Conservation (phyloP, 2,329 filamentous ascomycete genomes). For the Xylariaceae sp. region DNA sequence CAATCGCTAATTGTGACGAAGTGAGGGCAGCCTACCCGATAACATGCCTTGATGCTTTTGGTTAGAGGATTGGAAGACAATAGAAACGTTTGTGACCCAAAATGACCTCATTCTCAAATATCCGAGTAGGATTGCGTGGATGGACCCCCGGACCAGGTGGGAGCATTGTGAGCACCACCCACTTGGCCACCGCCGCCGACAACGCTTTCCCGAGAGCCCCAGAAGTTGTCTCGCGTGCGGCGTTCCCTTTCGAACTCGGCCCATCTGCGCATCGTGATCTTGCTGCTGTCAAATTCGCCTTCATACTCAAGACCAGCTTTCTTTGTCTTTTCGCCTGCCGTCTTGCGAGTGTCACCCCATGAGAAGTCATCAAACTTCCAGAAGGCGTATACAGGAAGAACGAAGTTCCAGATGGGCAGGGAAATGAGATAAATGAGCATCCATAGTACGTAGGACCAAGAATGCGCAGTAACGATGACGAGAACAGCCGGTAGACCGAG, state of each 20-base stretch:
- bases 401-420: slow-evolving; percentile 95
- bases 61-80: neutral
- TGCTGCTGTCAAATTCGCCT: slow-evolving; percentile 95
- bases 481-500: slow-evolving; percentile 89
- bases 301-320: slow-evolving; percentile 84
- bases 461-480: slow-evolving; percentile 90
- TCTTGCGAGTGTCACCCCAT: slow-evolving; percentile 97
- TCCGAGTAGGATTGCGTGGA: slow-evolving; percentile 58
- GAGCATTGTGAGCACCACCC: no score
- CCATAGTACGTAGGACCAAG: slow-evolving; percentile 88
- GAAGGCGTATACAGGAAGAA: slow-evolving; percentile 90
- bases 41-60: no score
- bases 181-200: slow-evolving; percentile 39
- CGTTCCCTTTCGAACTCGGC: slow-evolving; percentile 83
- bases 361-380: slow-evolving; percentile 99
- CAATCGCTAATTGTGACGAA: no score
- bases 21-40: no score
- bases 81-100: neutral
- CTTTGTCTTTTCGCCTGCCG: slow-evolving; percentile 83
- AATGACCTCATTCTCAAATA: slow-evolving; percentile 34
- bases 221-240: slow-evolving; percentile 47
- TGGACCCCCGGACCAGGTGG: slow-evolving; percentile 38
- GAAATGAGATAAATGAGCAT: slow-evolving; percentile 95
- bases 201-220: slow-evolving; percentile 53
- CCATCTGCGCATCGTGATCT: slow-evolving; percentile 99